Evolutionary conservation across 805 yeast genomes (phyloP).

Genomic region (Myxozyma melibiosi): DNA sequence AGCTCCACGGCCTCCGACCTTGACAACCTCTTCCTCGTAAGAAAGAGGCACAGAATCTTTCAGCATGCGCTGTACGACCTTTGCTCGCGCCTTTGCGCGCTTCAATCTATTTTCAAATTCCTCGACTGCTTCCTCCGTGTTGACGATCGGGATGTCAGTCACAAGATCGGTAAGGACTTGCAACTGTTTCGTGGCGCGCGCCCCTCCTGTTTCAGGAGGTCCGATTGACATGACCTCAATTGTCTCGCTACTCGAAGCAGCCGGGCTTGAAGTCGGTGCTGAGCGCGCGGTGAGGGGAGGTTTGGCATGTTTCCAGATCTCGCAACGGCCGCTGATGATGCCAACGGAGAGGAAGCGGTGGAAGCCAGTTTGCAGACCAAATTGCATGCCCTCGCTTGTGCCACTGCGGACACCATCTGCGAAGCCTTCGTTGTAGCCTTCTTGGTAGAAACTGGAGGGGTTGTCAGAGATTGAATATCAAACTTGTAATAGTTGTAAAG

Average conservation of each 20-base stretch:
- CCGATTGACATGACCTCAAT: neutral
- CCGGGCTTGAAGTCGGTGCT: neutral
- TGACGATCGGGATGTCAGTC: slow-evolving; percentile 45
- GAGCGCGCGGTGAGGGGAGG: neutral
- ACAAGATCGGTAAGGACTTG: slow-evolving; percentile 41
- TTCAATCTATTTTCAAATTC: slow-evolving; percentile 54
- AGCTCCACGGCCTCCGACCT: slow-evolving; percentile 40
- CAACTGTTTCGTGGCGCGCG: slow-evolving; percentile 18
- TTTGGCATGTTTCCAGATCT: slow-evolving; percentile 37
- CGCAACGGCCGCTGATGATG: slow-evolving; percentile 57
- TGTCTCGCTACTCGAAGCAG: neutral
- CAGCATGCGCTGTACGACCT: slow-evolving; percentile 50
- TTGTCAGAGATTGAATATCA: neutral
- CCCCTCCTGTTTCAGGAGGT: slow-evolving; percentile 37
- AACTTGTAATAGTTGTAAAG: too few relatives aligned
- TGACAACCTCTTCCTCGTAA: slow-evolving; percentile 42
- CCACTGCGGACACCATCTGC: slow-evolving; percentile 62
- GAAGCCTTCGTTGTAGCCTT: slow-evolving; percentile 74
- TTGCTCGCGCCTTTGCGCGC: slow-evolving; percentile 63
- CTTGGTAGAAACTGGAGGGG: slow-evolving; percentile 49
- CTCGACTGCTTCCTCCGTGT: slow-evolving; percentile 60
- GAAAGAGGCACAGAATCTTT: slow-evolving; percentile 37
- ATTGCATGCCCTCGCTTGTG: slow-evolving; percentile 74
- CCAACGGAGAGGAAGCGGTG: slow-evolving; percentile 62
- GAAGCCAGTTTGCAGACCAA: slow-evolving; percentile 58